phyloP scores from a whole-genome alignment of 768 basidiomycete genomes.

The Hygrophoropsis aurantiaca region DNA sequence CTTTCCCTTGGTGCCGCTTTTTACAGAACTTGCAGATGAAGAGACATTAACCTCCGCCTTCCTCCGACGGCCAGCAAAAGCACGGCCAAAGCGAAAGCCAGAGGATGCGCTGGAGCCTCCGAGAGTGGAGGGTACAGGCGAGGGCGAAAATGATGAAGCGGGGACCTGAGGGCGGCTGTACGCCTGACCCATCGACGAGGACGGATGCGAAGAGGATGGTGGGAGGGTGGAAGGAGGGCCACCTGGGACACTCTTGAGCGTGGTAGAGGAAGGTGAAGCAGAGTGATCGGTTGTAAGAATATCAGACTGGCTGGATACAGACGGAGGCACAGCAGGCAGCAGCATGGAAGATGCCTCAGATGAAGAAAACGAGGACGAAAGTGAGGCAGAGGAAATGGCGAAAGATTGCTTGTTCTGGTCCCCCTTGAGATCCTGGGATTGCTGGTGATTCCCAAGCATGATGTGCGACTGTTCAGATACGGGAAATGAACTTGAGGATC shows the following conservation, averaged over 20 bases:
- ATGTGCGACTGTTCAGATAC: constrained; percentile 13
- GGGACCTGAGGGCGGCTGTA: constrained; percentile 31
- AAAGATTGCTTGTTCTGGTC: constrained; percentile 37
- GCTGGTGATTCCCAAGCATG: constrained; percentile 17
- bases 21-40: constrained; percentile 16
- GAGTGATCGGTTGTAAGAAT: constrained; percentile 43
- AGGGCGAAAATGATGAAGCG: constrained; percentile 18
- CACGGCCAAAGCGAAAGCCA: constrained; percentile 29
- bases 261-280: constrained; percentile 33
- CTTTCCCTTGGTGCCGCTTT: constrained; percentile 17
- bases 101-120: constrained; percentile 17
- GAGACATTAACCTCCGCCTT: constrained; percentile 22
- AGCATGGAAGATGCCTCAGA: constrained; percentile 41
- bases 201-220: constrained; percentile 24
- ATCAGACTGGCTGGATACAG: constrained; percentile 40
- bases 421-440: constrained; percentile 23
- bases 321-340: constrained; percentile 34
- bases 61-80: constrained; percentile 32
- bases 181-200: constrained; percentile 33
- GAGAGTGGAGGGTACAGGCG: constrained; percentile 25
- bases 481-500: constrained; percentile 28
- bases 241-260: constrained; percentile 31
- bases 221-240: constrained; percentile 21
- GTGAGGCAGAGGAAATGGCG: constrained; percentile 40
- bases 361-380: constrained; percentile 46